phyloP scores from a whole-genome alignment of 2,329 filamentous ascomycete species.

The Trichoderma sp. region DNA sequence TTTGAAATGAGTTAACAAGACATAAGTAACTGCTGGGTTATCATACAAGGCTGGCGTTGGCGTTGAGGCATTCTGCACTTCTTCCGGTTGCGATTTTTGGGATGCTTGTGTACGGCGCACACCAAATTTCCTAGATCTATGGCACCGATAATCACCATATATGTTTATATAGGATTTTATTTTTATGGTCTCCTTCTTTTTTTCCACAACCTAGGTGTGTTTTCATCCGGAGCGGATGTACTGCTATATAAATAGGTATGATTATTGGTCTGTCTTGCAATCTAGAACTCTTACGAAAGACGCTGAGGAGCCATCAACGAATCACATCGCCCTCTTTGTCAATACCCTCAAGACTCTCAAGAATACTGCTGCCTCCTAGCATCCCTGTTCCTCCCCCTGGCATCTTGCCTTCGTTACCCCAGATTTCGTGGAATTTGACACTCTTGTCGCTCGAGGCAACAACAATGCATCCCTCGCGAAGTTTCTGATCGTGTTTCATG shows the following conservation, averaged over 20 bases:
- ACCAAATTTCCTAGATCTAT: not conserved
- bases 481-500: conserved; percentile 27
- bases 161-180: not conserved
- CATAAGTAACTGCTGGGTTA: not conserved
- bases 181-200: not conserved
- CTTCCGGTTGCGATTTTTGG: not conserved
- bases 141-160: not conserved
- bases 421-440: conserved; percentile 94
- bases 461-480: conserved; percentile 65
- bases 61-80: not conserved
- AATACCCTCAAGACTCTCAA: conserved; percentile 78
- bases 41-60: not conserved
- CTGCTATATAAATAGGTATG: conserved; percentile 14
- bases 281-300: not conserved
- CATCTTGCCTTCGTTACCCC: conserved; percentile 60
- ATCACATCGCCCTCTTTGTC: conserved; percentile 72
- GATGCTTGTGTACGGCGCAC: not conserved
- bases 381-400: conserved; percentile 56
- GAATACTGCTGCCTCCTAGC: conserved; percentile 78
- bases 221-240: not conserved
- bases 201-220: not conserved
- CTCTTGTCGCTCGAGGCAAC: conserved; percentile 89
- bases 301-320: conserved; percentile 47
- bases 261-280: conserved; percentile 10
- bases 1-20: conserved; percentile 56